Percentiles rank a stretch among this genome's conserved stretches.
phyloP scores from a whole-genome alignment of 2,329 filamentous ascomycete genomes.

The Zymoseptoria tritici region DNA sequence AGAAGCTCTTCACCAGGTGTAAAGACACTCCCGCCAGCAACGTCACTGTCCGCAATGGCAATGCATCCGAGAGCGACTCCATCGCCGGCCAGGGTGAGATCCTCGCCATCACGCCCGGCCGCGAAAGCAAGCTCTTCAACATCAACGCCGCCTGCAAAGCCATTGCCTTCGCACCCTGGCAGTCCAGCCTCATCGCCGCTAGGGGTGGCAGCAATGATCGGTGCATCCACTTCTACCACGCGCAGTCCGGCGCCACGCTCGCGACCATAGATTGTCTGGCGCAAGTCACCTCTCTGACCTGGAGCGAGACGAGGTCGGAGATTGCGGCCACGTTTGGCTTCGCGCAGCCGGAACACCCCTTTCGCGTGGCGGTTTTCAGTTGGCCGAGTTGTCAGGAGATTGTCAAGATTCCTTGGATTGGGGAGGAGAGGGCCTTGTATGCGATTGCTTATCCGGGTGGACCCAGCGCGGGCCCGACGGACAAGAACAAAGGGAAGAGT shows the following conservation, averaged over 20 bases:
- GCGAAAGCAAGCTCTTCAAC: slow-evolving; percentile 61
- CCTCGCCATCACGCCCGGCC: slow-evolving; percentile 29
- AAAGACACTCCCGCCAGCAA: neutral
- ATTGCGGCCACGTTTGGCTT: slow-evolving; percentile 94
- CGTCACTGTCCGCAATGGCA: slow-evolving; percentile 14
- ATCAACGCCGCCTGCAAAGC: slow-evolving; percentile 91
- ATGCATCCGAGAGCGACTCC: slow-evolving; percentile 4
- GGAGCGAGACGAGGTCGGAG: slow-evolving; percentile 65
- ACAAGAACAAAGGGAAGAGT: neutral
- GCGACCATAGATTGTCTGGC: slow-evolving; percentile 88
- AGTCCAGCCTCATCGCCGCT: slow-evolving; percentile 75
- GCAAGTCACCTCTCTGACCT: slow-evolving; percentile 88
- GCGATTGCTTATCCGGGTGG: slow-evolving; percentile 77
- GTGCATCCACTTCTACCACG: slow-evolving; percentile 93
- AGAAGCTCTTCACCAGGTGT: slow-evolving; percentile 40
- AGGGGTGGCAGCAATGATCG: slow-evolving; percentile 91
- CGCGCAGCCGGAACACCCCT: slow-evolving; percentile 79
- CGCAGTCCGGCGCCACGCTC: slow-evolving; percentile 70
- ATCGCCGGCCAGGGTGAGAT: slow-evolving; percentile 14
- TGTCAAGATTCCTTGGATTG: slow-evolving; percentile 75
- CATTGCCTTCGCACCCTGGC: slow-evolving; percentile 95
- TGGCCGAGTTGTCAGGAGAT: slow-evolving; percentile 90
- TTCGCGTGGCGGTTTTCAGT: slow-evolving; percentile 83
- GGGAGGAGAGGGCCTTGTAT: slow-evolving; percentile 71
- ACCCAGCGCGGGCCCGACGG: slow-evolving; percentile 33